Conservation (phyloP, 129 eudicot species). For the Heracleum sosnowskyi region DNA sequence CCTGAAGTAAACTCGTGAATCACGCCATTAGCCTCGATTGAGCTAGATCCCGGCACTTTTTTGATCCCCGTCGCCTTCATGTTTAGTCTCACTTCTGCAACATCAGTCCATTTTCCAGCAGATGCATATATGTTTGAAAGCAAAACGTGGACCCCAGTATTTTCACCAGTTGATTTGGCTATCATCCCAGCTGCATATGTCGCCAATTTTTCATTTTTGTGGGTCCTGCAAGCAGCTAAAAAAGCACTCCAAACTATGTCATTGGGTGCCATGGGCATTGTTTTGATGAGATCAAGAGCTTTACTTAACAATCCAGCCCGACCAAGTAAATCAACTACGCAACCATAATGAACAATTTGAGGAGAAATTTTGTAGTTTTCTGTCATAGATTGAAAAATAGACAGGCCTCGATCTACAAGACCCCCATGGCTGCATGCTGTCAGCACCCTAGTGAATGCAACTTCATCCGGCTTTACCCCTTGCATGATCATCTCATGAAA, state of each 20-base stretch:
- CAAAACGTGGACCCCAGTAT: slow-evolving; percentile 40
- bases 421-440: slow-evolving; percentile 54
- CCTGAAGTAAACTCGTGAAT: slow-evolving; percentile 52
- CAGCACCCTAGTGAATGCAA: slow-evolving; percentile 39
- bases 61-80: slow-evolving; percentile 41
- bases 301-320: slow-evolving; percentile 41
- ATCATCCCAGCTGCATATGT: slow-evolving; percentile 21
- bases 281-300: slow-evolving; percentile 40
- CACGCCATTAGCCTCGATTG: slow-evolving; percentile 39
- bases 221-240: slow-evolving; percentile 45
- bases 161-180: slow-evolving; percentile 5
- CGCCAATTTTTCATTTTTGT: slow-evolving; percentile 39
- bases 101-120: slow-evolving; percentile 42
- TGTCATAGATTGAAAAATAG: slow-evolving; percentile 33
- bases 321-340: slow-evolving; percentile 56
- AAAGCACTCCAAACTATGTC: slow-evolving; percentile 50
- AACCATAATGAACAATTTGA: slow-evolving; percentile 39
- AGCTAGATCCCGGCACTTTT: slow-evolving; percentile 50
- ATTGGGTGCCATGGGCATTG: slow-evolving; percentile 49
- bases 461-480: slow-evolving; percentile 43
- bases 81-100: slow-evolving; percentile 34
- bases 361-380: slow-evolving; percentile 30
- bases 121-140: slow-evolving; percentile 54
- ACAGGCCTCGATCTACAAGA: slow-evolving; percentile 45
- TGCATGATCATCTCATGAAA: slow-evolving; percentile 40